Evolutionary conservation across 2,329 filamentous ascomycete species (phyloP).

Genomic region (Arachnomyces sp.): DNA sequence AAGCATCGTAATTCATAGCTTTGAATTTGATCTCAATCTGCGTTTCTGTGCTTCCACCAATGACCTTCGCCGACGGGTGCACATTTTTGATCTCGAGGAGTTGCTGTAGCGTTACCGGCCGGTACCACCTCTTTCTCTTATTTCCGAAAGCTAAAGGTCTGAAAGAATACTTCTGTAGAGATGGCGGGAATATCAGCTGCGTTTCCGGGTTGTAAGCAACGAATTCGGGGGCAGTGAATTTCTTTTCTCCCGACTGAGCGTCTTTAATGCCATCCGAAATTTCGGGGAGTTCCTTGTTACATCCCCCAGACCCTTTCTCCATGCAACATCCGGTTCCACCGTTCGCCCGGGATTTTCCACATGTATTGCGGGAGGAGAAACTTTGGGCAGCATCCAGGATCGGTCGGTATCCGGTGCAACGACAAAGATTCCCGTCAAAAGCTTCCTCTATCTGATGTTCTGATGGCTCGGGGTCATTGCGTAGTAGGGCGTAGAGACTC

Average conservation of each 20-base stretch:
- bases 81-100: constrained; percentile 83
- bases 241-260: constrained; percentile 28
- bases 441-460: constrained; percentile 87
- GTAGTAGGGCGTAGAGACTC: constrained; percentile 85
- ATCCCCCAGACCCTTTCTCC: constrained; percentile 58
- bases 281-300: constrained; percentile 47
- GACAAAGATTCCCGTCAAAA: constrained; percentile 91
- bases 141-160: constrained; percentile 82
- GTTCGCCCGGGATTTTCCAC: constrained; percentile 48
- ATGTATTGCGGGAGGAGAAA: constrained; percentile 52
- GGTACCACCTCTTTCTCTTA: constrained; percentile 88
- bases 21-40: constrained; percentile 99
- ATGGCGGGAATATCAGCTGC: constrained; percentile 87
- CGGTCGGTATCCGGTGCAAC: constrained; percentile 89
- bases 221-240: constrained; percentile 78
- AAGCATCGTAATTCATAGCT: constrained; percentile 78
- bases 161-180: constrained; percentile 72
- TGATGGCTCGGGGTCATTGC: constrained; percentile 70
- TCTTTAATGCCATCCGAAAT: constrained; percentile 21
- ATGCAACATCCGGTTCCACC: constrained; percentile 64
- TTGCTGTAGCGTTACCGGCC: constrained; percentile 78
- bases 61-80: constrained; percentile 81
- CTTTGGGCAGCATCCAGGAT: constrained; percentile 91
- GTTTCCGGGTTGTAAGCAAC: constrained; percentile 92
- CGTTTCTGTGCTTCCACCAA: constrained; percentile 91